Evolutionary conservation across 176 grass and related monocot species (phyloP), one percentile per base, ranked within the genome.

Genomic region (Oryza glaberrima): DNA sequence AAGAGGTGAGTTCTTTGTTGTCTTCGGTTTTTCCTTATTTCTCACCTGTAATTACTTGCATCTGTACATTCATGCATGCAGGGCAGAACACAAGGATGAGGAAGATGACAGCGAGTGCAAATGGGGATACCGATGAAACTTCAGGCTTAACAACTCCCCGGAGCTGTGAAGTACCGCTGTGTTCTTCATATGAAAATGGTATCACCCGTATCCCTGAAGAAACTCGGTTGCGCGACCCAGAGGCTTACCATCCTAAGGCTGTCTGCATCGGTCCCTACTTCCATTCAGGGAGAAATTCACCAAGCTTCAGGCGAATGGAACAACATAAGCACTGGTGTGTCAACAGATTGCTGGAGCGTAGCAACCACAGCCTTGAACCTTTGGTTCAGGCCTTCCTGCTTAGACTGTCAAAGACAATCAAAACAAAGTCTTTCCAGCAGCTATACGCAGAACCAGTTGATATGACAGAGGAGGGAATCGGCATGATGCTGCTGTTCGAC

Each of bases 1-100:
- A 75, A 85, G 69, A 80, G 77, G 77, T 85, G 30, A 77, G 71
- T 89, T 76, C 23, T 30, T 30, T 85, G 11, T 44, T 76, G 10
- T 70, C n/a, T 44, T 48, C 11, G 41, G 8, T 77, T 76, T 74
- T 73, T 49, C 60, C 49, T 75, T 40, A 69, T 48, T 75, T 40
- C 3, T 85, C 64, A 89, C n/a, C 15, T 84, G n/a, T 76, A 69
- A 14, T 51, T 75, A 19, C 76, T 84, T 69, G 41, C 40, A 40
- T 15, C 26, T 72, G 26, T 3, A 25, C 19, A 75, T 69, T 74
- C 44, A 56, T 78, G 20, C 22, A 30, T 88, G 67, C 73, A 87
- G 56, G 56, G n/a, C 7, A 65, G 70, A 49, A 35, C 26, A n/a
- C 5, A 25, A 72, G 56, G 76, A 80, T 58, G 76, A 65, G 34